A percentile compares a stretch with the other conserved stretches of the same genome.
Evolutionary conservation across 2,329 filamentous ascomycete species (phyloP).

Genomic region (Fusarium fujikuroi): DNA sequence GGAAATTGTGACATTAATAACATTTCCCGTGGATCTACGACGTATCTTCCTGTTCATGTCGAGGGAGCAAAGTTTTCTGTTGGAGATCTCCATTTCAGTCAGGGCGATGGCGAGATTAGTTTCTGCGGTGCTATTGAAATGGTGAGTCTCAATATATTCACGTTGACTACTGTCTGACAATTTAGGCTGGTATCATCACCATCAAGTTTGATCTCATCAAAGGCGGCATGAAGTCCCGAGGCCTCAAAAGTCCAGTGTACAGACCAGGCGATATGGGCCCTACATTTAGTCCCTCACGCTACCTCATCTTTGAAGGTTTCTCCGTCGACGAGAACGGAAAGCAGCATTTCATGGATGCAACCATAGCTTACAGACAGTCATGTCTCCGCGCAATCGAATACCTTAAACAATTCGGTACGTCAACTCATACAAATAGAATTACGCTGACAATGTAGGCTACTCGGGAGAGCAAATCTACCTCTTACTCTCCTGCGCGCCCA

Average conservation of each 20-base stretch:
- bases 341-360: slow-evolving; percentile 89
- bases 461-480: slow-evolving; percentile 84
- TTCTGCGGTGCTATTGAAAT: slow-evolving; percentile 95
- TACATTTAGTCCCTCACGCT: slow-evolving; percentile 28
- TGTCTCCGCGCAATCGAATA: slow-evolving; percentile 64
- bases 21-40: slow-evolving; percentile 79
- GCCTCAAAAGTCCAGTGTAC: slow-evolving; percentile 87
- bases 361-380: slow-evolving; percentile 87
- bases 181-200: slow-evolving; percentile 79
- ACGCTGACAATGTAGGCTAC: slow-evolving; percentile 51
- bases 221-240: slow-evolving; percentile 77
- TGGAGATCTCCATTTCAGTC: slow-evolving; percentile 87
- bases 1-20: slow-evolving; percentile 96
- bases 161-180: neutral
- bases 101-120: slow-evolving; percentile 91
- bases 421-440: rapidly evolving
- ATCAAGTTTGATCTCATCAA: slow-evolving; percentile 92
- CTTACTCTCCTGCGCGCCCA: slow-evolving; percentile 83
- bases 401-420: slow-evolving; percentile 49
- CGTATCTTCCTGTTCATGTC: slow-evolving; percentile 90
- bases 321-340: slow-evolving; percentile 88
- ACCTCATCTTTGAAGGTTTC: slow-evolving; percentile 72
- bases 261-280: slow-evolving; percentile 71
- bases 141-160: slow-evolving; percentile 45
- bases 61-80: slow-evolving; percentile 89